Evolutionary conservation across 441 rosid species (phyloP), one percentile per base, ranked within the genome.

Genomic region (Brassica hybrid): DNA sequence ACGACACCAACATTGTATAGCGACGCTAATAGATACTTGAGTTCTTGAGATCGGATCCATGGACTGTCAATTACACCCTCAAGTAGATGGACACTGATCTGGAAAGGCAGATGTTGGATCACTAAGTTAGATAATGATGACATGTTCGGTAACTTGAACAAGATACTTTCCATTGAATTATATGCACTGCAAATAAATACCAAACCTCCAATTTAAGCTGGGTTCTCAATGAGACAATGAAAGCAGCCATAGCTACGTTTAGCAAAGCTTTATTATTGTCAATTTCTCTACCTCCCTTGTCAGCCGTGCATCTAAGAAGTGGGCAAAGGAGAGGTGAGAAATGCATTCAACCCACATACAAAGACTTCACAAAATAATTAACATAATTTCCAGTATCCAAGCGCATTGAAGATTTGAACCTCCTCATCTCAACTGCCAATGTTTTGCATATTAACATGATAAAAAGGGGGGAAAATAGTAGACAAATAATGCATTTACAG

Each of bases 1-100:
- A 80, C 77, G 19, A 91, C 69, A 41, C 97, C 94, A 57, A 89
- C 76, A 72, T 89, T 90, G 86, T 91, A 85, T 52, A 94, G 92
- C 48, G 90, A 84, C 52, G 80, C 75, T 76, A 78, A 77, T 57
- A 96, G 76, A 84, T 83, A 83, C 69, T 89, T 94, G 72, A 96
- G 89, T 64, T 85, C 93, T 73, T 88, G 88, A 66, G 81, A 77
- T 83, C 79, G 88, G 72, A 92, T 81, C 97, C 94, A 87, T 75
- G 89, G 65, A 54, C 94, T 83, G 77, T 79, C 75, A 78, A 92
- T 86, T 45, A 91, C 79, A 65, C 85, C 84, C 76, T 88, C 87
- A 17, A 91, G 78, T 27, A 88, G 75, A 76, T 75, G 73, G 69
- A 73, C 76, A 74, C 84, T 85, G 68, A 83, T 85, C 99, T 96